These are phyloP conservation scores for Auriscalpium microsporum DNA, from an alignment of 768 basidiomycete genomes.

Conservation along the genomic window DNA sequence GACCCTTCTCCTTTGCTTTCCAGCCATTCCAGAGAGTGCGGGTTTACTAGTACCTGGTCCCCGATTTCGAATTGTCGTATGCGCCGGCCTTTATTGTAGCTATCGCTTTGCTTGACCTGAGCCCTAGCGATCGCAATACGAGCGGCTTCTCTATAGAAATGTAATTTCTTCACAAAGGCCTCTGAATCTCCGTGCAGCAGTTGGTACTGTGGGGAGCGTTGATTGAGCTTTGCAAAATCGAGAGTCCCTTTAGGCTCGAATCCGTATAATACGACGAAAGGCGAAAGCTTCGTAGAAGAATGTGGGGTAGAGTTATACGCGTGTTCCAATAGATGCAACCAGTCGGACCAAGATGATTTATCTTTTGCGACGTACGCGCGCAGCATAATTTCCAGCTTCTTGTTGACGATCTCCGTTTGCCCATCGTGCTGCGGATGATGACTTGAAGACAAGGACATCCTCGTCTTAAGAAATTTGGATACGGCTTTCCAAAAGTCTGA, in stretches of 20 bases:
- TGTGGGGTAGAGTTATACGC: too few relatives aligned
- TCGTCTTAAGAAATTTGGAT: background rate
- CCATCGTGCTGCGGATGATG: slow-evolving; percentile 4
- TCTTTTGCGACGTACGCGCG: slow-evolving; percentile 8
- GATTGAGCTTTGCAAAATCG: background rate
- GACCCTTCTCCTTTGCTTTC: slow-evolving; percentile 14
- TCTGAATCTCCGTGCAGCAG: too few relatives aligned
- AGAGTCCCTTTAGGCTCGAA: slow-evolving; percentile 3
- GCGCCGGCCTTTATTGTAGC: slow-evolving; percentile 13
- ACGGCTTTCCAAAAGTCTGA: slow-evolving; percentile 2
- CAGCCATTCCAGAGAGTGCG: too few relatives aligned
- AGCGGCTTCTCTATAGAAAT: too few relatives aligned
- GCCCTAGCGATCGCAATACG: too few relatives aligned
- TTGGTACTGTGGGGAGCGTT: too few relatives aligned
- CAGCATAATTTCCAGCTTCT: slow-evolving; percentile 9
- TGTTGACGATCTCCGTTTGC: slow-evolving; percentile 15
- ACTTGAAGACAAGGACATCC: background rate
- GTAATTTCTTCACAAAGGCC: too few relatives aligned
- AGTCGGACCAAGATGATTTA: background rate
- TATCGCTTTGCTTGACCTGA: slow-evolving; percentile 4
- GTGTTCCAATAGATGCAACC: background rate
- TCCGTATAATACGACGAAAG: slow-evolving; percentile 16
- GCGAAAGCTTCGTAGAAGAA: too few relatives aligned
- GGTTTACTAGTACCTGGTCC: too few relatives aligned
- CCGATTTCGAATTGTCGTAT: slow-evolving; percentile 3